Evolutionary conservation across 2,329 filamentous ascomycete genomes (phyloP), one percentile per base, ranked within the genome.

Genomic region (Zarea fungicola): DNA sequence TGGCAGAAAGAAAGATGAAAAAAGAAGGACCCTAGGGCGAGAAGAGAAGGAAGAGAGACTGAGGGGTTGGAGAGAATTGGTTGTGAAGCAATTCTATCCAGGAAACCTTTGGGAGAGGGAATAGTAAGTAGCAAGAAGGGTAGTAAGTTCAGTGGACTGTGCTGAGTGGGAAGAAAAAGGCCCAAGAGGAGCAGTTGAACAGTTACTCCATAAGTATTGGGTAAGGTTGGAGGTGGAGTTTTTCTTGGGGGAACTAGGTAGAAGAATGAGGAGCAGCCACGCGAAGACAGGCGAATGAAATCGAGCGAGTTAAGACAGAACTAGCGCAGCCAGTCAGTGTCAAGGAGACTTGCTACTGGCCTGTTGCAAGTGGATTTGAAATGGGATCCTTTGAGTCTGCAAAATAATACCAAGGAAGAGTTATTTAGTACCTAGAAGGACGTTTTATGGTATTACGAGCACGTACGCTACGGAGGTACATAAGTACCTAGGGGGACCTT

Each of bases 11-110:
- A 36, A 32, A 25, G 22, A 42, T 49, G 42, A 46, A 44, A 49
- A 36, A 51, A 55, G 48, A 36, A 39, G 32, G n/a, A n/a, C n/a
- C n/a, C n/a, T n/a, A 56, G 53, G 54, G 55, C 49, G 53, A 54
- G 52, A 50, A 49, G 44, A 48, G 48, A 52, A 31, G 48, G 51
- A 43, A 46, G 52, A 51, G 50, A 55, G 53, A 53, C 51, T 52
- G 50, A 44, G 26, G 43, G 35, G 16, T 39, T 51, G 45, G 46
- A 42, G n/a, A 28, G 50, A 53, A 45, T 43, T 52, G 59, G 54
- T 57, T 50, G 55, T 58, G 57, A 58, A 59, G 57, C 56, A 36
- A 48, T 35, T 58, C 60, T 58, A 59, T 57, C 56, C 56, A 57
- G 49, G 58, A 37, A 48, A 34, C 45, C 43, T 59, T 56, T 61